Evolutionary conservation across 257 asterid species (phyloP), one percentile per base, ranked within the genome.

Genomic region (Petrea volubilis): DNA sequence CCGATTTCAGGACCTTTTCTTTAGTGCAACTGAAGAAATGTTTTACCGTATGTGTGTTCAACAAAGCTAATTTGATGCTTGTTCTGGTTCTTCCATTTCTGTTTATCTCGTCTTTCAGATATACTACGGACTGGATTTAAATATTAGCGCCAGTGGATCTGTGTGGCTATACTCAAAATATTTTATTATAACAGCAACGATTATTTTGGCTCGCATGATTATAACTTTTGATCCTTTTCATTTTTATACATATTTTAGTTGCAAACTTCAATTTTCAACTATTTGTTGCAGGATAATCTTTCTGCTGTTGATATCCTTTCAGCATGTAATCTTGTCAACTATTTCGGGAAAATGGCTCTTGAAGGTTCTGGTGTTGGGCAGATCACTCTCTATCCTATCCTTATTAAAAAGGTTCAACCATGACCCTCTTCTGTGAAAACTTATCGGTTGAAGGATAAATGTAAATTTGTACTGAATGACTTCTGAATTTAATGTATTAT

Each of bases 331-430:
- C 99, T 94, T 64, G 97, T 89, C 65, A 94, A 94, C 76, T 94
- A 94, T 82, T 94, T 94, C 47, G 99, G 99, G 13, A 94, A 94
- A 83, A 89, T 91, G 96, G 92, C 64, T 78, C 96, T 94, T 67
- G 99, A 95, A 71, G 97, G 99, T 74, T 88, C 96, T 74, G 97
- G 99, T 70, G 97, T 94, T 65, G 99, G 99, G 57, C 95, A 94
- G 88, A 91, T 94, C 29, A 86, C 96, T 75, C 85, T 94, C 66
- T 83, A 74, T 81, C 97, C 99, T 38, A 91, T 94, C 81, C 97
- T 94, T 38, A 82, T 94, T 29, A 86, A 83, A 73, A 94, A 94
- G 97, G 99, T 94, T 60, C 56, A 78, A 53, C 51, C 57, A 38
- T 49, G 27, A 31, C 52, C 62, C 34, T 78, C 46, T 74, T 72